A percentile compares a stretch with the other conserved stretches of the same genome.
phyloP scores from a whole-genome alignment of 495 filamentous ascomycete genomes.

The Haplographium delicatum region DNA sequence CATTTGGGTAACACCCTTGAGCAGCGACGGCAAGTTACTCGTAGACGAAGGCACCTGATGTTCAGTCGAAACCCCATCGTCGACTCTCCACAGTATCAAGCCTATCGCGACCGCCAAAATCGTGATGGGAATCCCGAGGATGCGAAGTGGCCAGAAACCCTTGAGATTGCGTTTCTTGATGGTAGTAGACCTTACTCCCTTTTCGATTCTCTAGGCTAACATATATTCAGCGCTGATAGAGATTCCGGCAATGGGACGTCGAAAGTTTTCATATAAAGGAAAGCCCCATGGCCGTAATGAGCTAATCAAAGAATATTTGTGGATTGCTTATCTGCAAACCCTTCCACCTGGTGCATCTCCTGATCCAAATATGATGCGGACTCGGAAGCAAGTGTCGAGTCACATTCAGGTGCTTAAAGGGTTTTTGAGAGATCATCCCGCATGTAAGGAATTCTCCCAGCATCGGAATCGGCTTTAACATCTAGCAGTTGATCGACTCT shows the following conservation, averaged over 20 bases:
- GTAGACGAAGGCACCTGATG: conserved; percentile 9
- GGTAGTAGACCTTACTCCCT: too few species aligned
- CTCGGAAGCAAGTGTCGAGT: conserved; percentile 88
- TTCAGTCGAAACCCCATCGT: conserved; percentile 43
- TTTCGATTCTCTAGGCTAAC: conserved; percentile 8
- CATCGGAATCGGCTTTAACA: conserved; percentile 15
- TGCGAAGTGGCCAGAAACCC: conserved; percentile 65
- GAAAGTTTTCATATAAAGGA: conserved; percentile 66
- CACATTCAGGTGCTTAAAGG: conserved; percentile 96
- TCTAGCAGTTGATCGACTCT: conserved; percentile 28
- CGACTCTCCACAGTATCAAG: conserved; percentile 53
- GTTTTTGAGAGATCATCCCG: conserved; percentile 59
- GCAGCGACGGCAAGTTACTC: conserved; percentile 24
- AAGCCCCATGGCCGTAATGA: conserved; percentile 85
- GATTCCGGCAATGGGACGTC: conserved; percentile 75
- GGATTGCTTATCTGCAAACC: conserved; percentile 41
- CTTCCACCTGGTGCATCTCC: conserved; percentile 31
- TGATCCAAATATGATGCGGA: conserved; percentile 46
- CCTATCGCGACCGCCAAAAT: conserved; percentile 64
- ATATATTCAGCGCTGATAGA: conserved; percentile 65
- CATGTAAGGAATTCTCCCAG: conserved; percentile 34
- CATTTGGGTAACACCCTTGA: conserved; percentile 27
- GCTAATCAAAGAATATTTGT: conserved; percentile 80
- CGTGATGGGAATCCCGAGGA: conserved; percentile 34
- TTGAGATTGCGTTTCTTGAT: conserved; percentile 86